Conservation (phyloP, 1,139 yeast genomes). For the Magnusiomyces magnusii region DNA sequence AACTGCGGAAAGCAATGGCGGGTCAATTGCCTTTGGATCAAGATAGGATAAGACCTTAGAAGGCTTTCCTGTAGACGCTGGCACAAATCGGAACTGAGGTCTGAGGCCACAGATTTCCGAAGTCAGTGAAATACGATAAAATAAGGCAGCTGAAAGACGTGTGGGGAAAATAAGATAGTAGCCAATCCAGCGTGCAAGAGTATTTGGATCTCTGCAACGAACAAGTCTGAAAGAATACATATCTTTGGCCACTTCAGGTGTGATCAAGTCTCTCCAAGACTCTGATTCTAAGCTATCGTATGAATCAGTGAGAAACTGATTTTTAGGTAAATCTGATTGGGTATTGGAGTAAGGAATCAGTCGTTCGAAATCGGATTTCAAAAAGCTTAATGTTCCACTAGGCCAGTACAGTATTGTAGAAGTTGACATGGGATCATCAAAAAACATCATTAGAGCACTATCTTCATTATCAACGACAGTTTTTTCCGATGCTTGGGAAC, state of each 20-base stretch:
- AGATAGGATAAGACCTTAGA: not conserved
- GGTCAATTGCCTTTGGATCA: constrained; percentile 17
- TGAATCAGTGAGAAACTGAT: not conserved
- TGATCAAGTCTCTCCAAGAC: not conserved
- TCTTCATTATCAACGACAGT: not conserved
- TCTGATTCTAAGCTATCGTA: not conserved
- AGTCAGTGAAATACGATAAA: constrained; percentile 30
- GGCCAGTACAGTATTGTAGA: constrained; percentile 32
- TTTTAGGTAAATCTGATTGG: not conserved
- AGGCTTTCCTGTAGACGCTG: not conserved
- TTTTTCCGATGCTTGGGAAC: not conserved
- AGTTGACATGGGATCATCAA: not conserved
- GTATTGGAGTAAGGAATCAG: constrained; percentile 7
- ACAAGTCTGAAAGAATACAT: constrained; percentile 27
- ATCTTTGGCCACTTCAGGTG: not conserved
- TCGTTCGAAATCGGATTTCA: constrained; percentile 27
- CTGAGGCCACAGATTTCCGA: not conserved
- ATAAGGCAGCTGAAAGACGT: constrained; percentile 42
- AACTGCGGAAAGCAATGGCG: constrained; percentile 27
- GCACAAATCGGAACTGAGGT: not conserved
- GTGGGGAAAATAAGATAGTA: constrained; percentile 48
- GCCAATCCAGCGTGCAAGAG: constrained; percentile 40
- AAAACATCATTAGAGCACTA: not conserved
- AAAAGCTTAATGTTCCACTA: constrained; percentile 27
- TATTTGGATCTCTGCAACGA: constrained; percentile 43